Evolutionary conservation across 2,329 filamentous ascomycete genomes (phyloP), one percentile per base, ranked within the genome.

Genomic region (Metarhizium anisopliae): DNA sequence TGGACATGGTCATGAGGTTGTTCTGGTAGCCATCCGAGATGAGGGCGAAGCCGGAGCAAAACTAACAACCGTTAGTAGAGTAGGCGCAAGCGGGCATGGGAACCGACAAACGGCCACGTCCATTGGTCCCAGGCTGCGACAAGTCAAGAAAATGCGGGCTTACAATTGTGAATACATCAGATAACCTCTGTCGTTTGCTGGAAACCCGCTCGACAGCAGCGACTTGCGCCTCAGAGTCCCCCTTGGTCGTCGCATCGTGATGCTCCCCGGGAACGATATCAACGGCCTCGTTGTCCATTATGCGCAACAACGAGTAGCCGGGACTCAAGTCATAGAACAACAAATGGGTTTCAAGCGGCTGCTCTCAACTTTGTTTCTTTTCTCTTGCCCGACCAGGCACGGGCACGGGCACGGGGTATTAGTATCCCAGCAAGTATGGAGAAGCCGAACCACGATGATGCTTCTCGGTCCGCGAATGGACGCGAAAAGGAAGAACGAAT

Each of bases 1-100:
- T 67, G 51, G 61, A 60, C 66, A 68, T 68, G 49, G 66, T 68
- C 66, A 71, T 72, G 25, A 72, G 60, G 57, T 71, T 69, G 61
- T 69, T 71, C 45, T 71, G 66, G 61, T 71, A 71, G 25, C 69
- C 70, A 50, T 71, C 70, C 3, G 67, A 68, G 52, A 69, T 65
- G 49, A 70, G 63, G 13, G 70, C 70, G 6, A 67, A 66, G 5
- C 68, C 69, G 8, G 66, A 63, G 53, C 65, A 66, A 32, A 66
- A 59, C 62, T 63, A 38, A 7, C 20, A 52, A 11, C 32, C 42
- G 38, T 8, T 13, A 14, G 20, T 7, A 32, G 38, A 8, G 42
- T 25, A 25, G 25, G 25, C 1, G 25, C 25, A 25, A 25, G 25
- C 25, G 25, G 25, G 25, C 25, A 25, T 25, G 25, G 25, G 25